phyloP scores from a whole-genome alignment of 2,329 filamentous ascomycete genomes.

The Lasiodiplodia sp. region DNA sequence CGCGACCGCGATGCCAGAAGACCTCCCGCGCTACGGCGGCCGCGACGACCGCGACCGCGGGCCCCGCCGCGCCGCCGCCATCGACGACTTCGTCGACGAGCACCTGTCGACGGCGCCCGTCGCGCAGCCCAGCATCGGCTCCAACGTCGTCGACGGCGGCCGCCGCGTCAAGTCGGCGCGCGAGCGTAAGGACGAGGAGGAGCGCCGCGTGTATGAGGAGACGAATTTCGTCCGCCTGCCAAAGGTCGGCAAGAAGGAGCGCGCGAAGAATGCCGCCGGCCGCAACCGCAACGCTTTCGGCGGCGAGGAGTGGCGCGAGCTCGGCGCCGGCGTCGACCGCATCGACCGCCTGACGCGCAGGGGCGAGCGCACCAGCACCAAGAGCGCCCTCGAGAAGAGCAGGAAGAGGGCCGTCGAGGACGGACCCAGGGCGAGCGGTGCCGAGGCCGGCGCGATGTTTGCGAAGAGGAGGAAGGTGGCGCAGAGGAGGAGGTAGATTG shows the following conservation, averaged over 20 bases:
- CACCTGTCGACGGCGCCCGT: slow-evolving; percentile 84
- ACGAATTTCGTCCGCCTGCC: slow-evolving; percentile 88
- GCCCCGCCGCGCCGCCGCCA: slow-evolving; percentile 77
- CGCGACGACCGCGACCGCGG: slow-evolving; percentile 69
- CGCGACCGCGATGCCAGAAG: slow-evolving; percentile 77
- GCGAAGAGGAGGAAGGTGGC: slow-evolving; percentile 70
- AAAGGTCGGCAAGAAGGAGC: slow-evolving; percentile 86
- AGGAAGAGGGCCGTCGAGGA: slow-evolving; percentile 80
- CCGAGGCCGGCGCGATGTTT: slow-evolving; percentile 76
- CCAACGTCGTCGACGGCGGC: slow-evolving; percentile 81
- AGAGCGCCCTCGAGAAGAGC: slow-evolving; percentile 77
- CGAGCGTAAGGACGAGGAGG: slow-evolving; percentile 78
- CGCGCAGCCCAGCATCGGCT: slow-evolving; percentile 89
- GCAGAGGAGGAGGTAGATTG: slow-evolving; percentile 46
- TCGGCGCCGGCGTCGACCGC: slow-evolving; percentile 85
- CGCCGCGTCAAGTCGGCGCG: slow-evolving; percentile 78
- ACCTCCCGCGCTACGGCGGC: slow-evolving; percentile 44
- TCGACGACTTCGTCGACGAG: slow-evolving; percentile 89
- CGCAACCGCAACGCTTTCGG: slow-evolving; percentile 66
- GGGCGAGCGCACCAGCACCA: slow-evolving; percentile 47
- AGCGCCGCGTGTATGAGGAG: slow-evolving; percentile 88
- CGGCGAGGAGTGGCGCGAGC: slow-evolving; percentile 89
- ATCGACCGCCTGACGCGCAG: slow-evolving; percentile 84
- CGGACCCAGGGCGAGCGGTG: slow-evolving; percentile 69
- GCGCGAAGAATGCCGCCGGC: slow-evolving; percentile 64